A percentile compares a stretch with the other conserved stretches of the same genome.
These are phyloP conservation scores for Tuber indicum DNA, from an alignment of 495 filamentous ascomycete species.

Conservation along the genomic window DNA sequence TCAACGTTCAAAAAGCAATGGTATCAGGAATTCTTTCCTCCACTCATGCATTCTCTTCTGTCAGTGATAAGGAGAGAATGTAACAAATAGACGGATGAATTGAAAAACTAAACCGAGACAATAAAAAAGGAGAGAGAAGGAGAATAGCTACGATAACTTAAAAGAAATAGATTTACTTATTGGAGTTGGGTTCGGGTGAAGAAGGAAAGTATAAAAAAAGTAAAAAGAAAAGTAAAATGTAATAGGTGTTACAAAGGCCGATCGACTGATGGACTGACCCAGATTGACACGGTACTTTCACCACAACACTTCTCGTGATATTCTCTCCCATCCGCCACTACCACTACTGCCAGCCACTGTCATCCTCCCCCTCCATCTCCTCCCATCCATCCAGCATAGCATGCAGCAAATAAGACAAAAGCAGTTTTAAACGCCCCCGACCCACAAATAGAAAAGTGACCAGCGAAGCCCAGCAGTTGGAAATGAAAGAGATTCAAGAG, in stretches of 20 bases:
- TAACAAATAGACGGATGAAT: background rate
- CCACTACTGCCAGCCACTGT: background rate
- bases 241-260: background rate
- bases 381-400: background rate
- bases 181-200: background rate
- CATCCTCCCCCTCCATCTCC: background rate
- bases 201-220: background rate
- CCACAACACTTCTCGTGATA: background rate
- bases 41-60: background rate
- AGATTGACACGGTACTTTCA: background rate
- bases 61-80: background rate
- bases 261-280: background rate
- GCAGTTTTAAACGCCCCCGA: constrained; percentile 3
- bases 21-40: background rate
- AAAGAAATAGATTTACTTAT: background rate
- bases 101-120: background rate
- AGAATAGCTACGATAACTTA: background rate
- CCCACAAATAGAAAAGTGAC: background rate
- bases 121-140: background rate
- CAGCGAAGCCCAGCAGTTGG: background rate
- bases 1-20: background rate
- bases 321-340: background rate
- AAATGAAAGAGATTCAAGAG: background rate
- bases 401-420: constrained; percentile 1
- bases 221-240: background rate